Evolutionary conservation across 2,329 filamentous ascomycete species (phyloP).

Genomic region (Phaeosphaeriaceae sp.): DNA sequence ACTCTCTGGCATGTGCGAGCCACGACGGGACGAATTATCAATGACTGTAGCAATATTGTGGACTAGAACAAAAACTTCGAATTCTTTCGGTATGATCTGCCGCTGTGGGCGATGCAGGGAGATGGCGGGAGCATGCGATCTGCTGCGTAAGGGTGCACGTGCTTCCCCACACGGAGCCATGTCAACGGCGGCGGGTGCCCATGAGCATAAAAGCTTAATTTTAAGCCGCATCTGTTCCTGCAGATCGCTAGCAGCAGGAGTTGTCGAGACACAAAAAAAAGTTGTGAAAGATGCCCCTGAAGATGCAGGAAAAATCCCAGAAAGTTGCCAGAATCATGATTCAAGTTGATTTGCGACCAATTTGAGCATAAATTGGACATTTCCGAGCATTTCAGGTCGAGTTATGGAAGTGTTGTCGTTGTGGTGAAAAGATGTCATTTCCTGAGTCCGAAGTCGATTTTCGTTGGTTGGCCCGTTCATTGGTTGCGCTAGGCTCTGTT

Average conservation of each 20-base stretch:
- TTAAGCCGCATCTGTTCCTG: constrained; percentile 48
- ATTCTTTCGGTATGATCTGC: not conserved
- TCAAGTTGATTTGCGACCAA: not conserved
- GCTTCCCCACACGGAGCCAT: constrained; percentile 37
- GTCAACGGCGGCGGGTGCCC: constrained; percentile 26
- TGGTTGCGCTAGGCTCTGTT: constrained; percentile 23
- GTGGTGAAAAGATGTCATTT: constrained; percentile 22
- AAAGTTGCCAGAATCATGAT: constrained; percentile 26
- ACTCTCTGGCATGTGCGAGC: not conserved
- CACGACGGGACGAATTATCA: not conserved
- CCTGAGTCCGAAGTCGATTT: not conserved
- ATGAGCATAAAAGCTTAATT: constrained; percentile 40
- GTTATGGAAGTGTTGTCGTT: constrained; percentile 20
- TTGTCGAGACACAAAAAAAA: constrained; percentile 20
- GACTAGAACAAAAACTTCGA: not conserved
- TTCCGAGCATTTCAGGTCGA: constrained; percentile 10
- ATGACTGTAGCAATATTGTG: not conserved
- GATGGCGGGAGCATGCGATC: constrained; percentile 4
- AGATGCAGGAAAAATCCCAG: constrained; percentile 35
- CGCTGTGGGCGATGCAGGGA: not conserved
- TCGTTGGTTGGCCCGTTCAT: constrained; percentile 15
- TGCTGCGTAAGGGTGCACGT: constrained; percentile 31
- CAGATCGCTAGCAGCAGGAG: constrained; percentile 42
- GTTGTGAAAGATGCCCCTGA: constrained; percentile 16
- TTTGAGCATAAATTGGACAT: constrained; percentile 7